Conservation (phyloP, 179 eudicot genomes). For the Actinidia arguta region DNA sequence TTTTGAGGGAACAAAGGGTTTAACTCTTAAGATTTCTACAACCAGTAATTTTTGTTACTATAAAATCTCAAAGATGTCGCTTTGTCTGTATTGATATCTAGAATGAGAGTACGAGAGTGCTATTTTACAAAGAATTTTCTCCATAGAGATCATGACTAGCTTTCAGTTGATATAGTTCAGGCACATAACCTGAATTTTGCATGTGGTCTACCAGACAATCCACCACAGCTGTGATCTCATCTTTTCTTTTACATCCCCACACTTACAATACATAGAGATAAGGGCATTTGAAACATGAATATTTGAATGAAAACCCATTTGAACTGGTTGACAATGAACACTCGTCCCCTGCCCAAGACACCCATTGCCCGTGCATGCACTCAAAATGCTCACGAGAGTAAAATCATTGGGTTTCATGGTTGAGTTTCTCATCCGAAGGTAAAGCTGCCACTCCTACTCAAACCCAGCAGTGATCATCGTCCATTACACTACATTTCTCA, state of each 20-base stretch:
- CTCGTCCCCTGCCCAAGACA: conserved; percentile 48
- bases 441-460: conserved; percentile 46
- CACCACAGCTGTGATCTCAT: conserved; percentile 41
- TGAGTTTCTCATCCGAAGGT: conserved; percentile 43
- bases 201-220: conserved; percentile 43
- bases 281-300: conserved; percentile 57
- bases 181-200: conserved; percentile 20
- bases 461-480: conserved; percentile 57
- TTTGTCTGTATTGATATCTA: too few species aligned
- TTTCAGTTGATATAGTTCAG: not conserved
- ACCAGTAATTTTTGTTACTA: too few species aligned
- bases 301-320: conserved; percentile 39
- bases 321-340: conserved; percentile 53
- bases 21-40: too few species aligned
- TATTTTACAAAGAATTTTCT: not conserved
- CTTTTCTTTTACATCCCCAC: conserved; percentile 46
- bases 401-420: conserved; percentile 49
- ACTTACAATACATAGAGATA: conserved; percentile 60
- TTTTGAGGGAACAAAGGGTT: too few species aligned
- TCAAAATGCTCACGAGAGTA: conserved; percentile 48
- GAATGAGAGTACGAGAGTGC: not conserved
- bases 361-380: conserved; percentile 42
- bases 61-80: too few species aligned
- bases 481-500: conserved; percentile 67
- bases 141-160: not conserved